Percentiles rank a stretch among this genome's conserved stretches.
These are phyloP conservation scores for Nicotiana otophora DNA, from an alignment of 257 asterid species.

Conservation along the genomic window DNA sequence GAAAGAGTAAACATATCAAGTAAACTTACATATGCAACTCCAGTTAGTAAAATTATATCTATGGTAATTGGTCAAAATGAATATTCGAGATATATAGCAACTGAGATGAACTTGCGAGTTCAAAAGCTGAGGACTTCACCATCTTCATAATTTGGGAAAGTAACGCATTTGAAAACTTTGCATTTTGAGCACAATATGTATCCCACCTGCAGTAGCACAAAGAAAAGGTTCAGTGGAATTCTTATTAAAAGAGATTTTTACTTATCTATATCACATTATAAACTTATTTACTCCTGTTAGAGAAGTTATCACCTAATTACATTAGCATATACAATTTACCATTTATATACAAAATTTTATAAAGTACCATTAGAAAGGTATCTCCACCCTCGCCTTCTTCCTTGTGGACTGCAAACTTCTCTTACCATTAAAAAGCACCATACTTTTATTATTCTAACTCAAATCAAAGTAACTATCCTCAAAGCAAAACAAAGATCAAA, in stretches of 20 bases:
- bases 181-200: constrained; percentile 60
- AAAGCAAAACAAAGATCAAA: too few species aligned
- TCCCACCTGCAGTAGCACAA: constrained; percentile 45
- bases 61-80: background rate
- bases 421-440: too few species aligned
- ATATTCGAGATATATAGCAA: background rate
- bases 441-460: too few species aligned
- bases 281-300: too few species aligned
- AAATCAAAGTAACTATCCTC: too few species aligned
- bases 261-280: too few species aligned
- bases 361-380: too few species aligned
- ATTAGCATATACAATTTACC: too few species aligned
- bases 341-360: too few species aligned
- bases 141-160: constrained; percentile 63
- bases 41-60: background rate
- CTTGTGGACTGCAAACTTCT: too few species aligned
- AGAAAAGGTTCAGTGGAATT: background rate
- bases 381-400: too few species aligned
- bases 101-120: background rate
- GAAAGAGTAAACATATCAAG: background rate
- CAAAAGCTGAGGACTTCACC: constrained; percentile 39
- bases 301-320: too few species aligned
- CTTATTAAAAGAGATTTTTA: background rate
- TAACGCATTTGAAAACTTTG: constrained; percentile 75
- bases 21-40: background rate